phyloP scores from a whole-genome alignment of 2,329 filamentous ascomycete species.

The Leptographium lundbergii region DNA sequence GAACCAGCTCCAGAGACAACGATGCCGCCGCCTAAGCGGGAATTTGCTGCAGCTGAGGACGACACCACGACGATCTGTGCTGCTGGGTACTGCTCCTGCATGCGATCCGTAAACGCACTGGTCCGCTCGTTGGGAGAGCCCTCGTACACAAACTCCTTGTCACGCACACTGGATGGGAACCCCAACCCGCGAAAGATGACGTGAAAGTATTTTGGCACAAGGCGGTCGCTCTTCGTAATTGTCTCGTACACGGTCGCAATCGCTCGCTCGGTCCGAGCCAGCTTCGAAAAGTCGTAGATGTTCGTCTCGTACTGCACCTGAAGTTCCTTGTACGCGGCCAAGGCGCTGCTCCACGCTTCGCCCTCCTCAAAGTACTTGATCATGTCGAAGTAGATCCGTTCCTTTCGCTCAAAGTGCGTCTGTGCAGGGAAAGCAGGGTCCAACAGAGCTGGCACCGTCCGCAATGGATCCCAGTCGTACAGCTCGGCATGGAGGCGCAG shows the following conservation, averaged over 20 bases:
- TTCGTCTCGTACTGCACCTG: slow-evolving; percentile 84
- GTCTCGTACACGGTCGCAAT: slow-evolving; percentile 89
- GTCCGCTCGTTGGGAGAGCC: slow-evolving; percentile 65
- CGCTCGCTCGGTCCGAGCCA: slow-evolving; percentile 77
- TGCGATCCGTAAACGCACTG: slow-evolving; percentile 73
- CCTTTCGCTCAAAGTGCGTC: slow-evolving; percentile 83
- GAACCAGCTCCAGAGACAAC: slow-evolving; percentile 21
- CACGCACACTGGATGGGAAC: slow-evolving; percentile 66
- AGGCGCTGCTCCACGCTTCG: slow-evolving; percentile 82
- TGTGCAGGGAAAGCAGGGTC: slow-evolving; percentile 75
- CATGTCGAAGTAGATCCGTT: slow-evolving; percentile 84
- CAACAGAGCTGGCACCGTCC: slow-evolving; percentile 48
- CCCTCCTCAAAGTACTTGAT: slow-evolving; percentile 91
- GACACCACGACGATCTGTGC: slow-evolving; percentile 55
- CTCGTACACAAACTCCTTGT: slow-evolving; percentile 90
- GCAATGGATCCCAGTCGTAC: slow-evolving; percentile 77
- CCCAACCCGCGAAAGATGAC: slow-evolving; percentile 83
- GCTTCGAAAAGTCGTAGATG: slow-evolving; percentile 80
- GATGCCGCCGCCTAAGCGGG: slow-evolving; percentile 2
- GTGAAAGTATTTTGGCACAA: slow-evolving; percentile 78
- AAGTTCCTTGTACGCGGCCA: slow-evolving; percentile 82
- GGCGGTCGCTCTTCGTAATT: slow-evolving; percentile 67
- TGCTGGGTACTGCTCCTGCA: slow-evolving; percentile 80
- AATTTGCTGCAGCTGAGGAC: not conserved
- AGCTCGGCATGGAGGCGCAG: slow-evolving; percentile 83